Conservation (phyloP, 805 yeast genomes). For the Candida qinlingensis region DNA sequence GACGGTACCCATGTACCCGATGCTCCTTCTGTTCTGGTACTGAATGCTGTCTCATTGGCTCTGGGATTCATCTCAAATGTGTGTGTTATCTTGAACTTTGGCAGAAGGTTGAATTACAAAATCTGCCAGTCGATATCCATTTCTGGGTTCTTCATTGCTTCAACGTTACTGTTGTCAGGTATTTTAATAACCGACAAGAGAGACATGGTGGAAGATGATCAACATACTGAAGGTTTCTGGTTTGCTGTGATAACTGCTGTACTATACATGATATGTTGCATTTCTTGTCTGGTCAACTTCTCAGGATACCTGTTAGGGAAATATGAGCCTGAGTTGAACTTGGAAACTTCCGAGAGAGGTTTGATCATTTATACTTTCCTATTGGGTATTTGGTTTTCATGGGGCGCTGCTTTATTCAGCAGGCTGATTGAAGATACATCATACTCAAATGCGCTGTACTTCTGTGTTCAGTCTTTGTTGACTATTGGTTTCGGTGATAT, state of each 20-base stretch:
- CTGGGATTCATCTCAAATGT: slow-evolving; percentile 65
- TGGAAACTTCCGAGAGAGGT: slow-evolving; percentile 62
- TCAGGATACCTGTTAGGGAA: slow-evolving; percentile 52
- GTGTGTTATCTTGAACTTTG: slow-evolving; percentile 65
- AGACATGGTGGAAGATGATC: slow-evolving; percentile 24
- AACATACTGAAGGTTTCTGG: slow-evolving; percentile 66
- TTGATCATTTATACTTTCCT: slow-evolving; percentile 67
- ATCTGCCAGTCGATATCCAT: slow-evolving; percentile 60
- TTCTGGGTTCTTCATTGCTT: slow-evolving; percentile 59
- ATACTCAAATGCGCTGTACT: slow-evolving; percentile 68
- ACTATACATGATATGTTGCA: slow-evolving; percentile 54
- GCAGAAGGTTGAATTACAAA: slow-evolving; percentile 51
- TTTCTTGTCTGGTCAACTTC: slow-evolving; percentile 50
- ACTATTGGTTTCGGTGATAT: slow-evolving; percentile 84
- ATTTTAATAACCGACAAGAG: slow-evolving; percentile 35
- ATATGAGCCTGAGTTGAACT: slow-evolving; percentile 68
- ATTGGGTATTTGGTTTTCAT: slow-evolving; percentile 61
- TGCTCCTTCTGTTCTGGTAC: slow-evolving; percentile 38
- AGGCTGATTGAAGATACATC: slow-evolving; percentile 36
- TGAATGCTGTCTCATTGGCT: slow-evolving; percentile 59
- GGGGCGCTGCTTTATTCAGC: slow-evolving; percentile 62
- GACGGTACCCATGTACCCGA: slow-evolving; percentile 29
- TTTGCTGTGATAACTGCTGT: slow-evolving; percentile 62
- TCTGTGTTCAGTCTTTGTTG: slow-evolving; percentile 63
- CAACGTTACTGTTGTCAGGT: slow-evolving; percentile 44